A percentile compares a stretch with the other conserved stretches of the same genome.
Evolutionary conservation across 1,284 basidiomycete species (phyloP).

Genomic region (Ganoderma multipileum): DNA sequence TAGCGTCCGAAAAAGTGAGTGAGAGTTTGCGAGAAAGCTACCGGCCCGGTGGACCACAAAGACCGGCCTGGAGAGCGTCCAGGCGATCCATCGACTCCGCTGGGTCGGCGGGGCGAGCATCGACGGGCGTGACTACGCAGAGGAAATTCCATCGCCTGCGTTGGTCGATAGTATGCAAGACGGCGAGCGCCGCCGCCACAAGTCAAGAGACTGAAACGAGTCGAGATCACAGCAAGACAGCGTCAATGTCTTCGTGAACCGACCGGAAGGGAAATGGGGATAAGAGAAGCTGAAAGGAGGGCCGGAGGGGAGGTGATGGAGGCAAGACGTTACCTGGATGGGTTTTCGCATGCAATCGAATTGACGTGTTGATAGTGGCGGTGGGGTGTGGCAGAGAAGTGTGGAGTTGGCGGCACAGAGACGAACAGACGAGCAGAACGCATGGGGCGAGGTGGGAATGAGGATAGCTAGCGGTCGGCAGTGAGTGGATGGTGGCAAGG

Average conservation of each 20-base stretch:
- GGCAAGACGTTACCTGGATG: background rate
- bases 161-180: background rate
- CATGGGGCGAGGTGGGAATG: background rate
- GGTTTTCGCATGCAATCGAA: background rate
- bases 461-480: background rate
- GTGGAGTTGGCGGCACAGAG: background rate
- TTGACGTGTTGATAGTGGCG: background rate
- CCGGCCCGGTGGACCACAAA: background rate
- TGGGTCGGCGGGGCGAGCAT: constrained; percentile 3
- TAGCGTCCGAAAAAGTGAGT: background rate
- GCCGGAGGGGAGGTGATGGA: background rate
- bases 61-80: background rate
- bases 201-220: background rate
- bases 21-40: background rate
- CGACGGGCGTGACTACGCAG: background rate
- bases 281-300: no score
- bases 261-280: background rate
- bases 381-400: background rate
- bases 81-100: constrained; percentile 10
- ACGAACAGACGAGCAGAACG: background rate
- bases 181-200: background rate
- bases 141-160: background rate
- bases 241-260: background rate
- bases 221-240: no score
- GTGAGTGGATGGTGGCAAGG: background rate